These are phyloP conservation scores for Lentinula boryana DNA, from an alignment of 768 basidiomycete species.

Conservation along the genomic window DNA sequence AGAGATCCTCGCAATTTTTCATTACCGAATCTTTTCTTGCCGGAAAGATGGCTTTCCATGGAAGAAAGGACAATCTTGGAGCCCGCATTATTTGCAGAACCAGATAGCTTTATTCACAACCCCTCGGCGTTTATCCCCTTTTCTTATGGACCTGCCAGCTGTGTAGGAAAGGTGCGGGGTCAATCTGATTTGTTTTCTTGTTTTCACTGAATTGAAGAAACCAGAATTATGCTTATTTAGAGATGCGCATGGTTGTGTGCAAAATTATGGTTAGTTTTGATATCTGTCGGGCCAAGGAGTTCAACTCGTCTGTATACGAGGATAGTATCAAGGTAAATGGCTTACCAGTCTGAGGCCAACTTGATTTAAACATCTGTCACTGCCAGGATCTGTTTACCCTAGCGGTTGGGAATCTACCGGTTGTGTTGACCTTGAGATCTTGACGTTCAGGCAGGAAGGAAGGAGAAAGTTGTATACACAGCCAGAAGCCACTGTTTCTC, in stretches of 20 bases:
- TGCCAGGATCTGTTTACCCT: not conserved
- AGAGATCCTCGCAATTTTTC: slow-evolving; percentile 43
- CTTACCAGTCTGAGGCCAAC: not conserved
- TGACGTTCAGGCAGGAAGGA: not conserved
- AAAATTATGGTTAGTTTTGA: slow-evolving; percentile 31
- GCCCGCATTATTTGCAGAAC: slow-evolving; percentile 25
- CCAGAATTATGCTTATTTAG: slow-evolving; percentile 31
- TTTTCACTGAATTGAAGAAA: not conserved
- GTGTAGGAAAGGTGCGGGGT: slow-evolving; percentile 25
- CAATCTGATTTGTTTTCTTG: not conserved
- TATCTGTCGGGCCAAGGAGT: slow-evolving; percentile 12
- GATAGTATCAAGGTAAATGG: not conserved
- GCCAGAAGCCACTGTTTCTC: no score
- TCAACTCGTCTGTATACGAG: not conserved
- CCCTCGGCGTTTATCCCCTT: slow-evolving; percentile 35
- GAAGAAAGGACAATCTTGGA: slow-evolving; percentile 19
- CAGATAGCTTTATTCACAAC: slow-evolving; percentile 17
- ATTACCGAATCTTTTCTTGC: slow-evolving; percentile 35
- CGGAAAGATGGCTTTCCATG: slow-evolving; percentile 30
- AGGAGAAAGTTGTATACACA: no score
- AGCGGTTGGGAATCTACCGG: not conserved
- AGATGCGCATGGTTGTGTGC: slow-evolving; percentile 33
- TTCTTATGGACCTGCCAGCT: slow-evolving; percentile 34
- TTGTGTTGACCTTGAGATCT: not conserved
- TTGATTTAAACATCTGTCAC: not conserved